phyloP scores from a whole-genome alignment of 2,329 filamentous ascomycete species.

The Phyllosticta citribraziliensis region DNA sequence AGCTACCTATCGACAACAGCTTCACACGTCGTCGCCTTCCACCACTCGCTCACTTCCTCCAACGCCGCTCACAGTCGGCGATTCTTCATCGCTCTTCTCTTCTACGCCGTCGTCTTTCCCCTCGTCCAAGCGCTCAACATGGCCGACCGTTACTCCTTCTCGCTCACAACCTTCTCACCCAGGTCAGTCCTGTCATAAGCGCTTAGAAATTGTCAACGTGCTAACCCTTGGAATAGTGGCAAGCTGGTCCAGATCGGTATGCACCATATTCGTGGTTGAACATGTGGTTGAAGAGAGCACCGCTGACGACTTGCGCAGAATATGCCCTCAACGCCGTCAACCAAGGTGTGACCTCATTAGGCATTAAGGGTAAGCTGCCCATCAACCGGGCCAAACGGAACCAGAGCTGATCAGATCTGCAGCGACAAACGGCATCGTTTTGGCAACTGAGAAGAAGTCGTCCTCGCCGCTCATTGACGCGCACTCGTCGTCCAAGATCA shows the following conservation, averaged over 20 bases:
- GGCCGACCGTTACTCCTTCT: slow-evolving; percentile 99
- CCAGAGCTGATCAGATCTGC: not conserved
- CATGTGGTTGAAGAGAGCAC: slow-evolving; percentile 5
- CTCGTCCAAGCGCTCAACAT: slow-evolving; percentile 43
- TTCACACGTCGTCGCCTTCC: slow-evolving; percentile 13
- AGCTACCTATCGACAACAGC: slow-evolving; percentile 11
- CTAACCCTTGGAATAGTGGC: slow-evolving; percentile 56
- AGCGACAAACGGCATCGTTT: slow-evolving; percentile 98
- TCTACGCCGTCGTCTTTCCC: slow-evolving; percentile 2
- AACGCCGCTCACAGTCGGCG: slow-evolving; percentile 1
- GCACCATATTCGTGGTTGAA: slow-evolving; percentile 12
- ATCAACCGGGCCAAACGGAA: not conserved
- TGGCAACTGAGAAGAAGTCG: slow-evolving; percentile 98
- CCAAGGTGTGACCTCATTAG: slow-evolving; percentile 94
- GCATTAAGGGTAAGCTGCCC: slow-evolving; percentile 78
- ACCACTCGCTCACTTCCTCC: slow-evolving; percentile 4
- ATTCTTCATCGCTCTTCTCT: not conserved
- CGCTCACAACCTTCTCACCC: slow-evolving; percentile 97
- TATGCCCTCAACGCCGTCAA: slow-evolving; percentile 99
- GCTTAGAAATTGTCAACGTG: slow-evolving; percentile 18
- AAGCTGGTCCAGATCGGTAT: slow-evolving; percentile 98
- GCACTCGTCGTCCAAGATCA: slow-evolving; percentile 91
- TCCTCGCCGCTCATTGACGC: slow-evolving; percentile 95
- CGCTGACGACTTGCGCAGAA: slow-evolving; percentile 47
- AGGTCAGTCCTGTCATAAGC: slow-evolving; percentile 53